Percentiles rank a stretch among this genome's conserved stretches.
These are phyloP conservation scores for Neurospora sp. DNA, from an alignment of 495 filamentous ascomycete genomes.

Conservation along the genomic window DNA sequence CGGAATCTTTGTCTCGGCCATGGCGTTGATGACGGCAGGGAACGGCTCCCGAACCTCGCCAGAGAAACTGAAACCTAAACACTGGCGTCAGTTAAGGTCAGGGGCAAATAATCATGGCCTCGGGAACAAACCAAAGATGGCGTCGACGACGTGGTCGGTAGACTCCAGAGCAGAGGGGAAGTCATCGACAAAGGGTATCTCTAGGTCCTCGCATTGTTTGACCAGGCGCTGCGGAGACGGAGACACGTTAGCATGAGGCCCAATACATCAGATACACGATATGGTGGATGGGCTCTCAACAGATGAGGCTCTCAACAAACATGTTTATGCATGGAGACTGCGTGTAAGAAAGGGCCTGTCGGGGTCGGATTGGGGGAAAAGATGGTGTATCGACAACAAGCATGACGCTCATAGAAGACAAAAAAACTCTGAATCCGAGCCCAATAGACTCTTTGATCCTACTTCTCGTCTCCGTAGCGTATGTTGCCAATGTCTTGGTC, in stretches of 20 bases:
- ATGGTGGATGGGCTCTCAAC: not conserved
- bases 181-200: constrained; percentile 77
- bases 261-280: not conserved
- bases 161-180: constrained; percentile 55
- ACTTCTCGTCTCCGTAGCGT: not conserved
- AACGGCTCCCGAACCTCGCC: constrained; percentile 89
- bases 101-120: not conserved
- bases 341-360: not conserved
- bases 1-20: constrained; percentile 60
- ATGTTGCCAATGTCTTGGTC: not conserved
- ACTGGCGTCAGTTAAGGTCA: constrained; percentile 2
- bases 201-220: constrained; percentile 73
- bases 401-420: not conserved
- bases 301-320: not conserved
- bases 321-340: not conserved
- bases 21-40: constrained; percentile 62
- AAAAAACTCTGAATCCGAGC: not conserved
- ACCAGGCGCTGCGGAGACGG: constrained; percentile 52
- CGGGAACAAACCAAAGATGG: constrained; percentile 66
- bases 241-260: constrained; percentile 8
- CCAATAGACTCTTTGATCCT: not conserved
- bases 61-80: constrained; percentile 78
- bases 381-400: not conserved
- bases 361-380: not conserved
- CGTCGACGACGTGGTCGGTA: constrained; percentile 77